These are phyloP conservation scores for Wickerhamiella vanderwaltii DNA, from an alignment of 805 yeast species.

Conservation along the genomic window DNA sequence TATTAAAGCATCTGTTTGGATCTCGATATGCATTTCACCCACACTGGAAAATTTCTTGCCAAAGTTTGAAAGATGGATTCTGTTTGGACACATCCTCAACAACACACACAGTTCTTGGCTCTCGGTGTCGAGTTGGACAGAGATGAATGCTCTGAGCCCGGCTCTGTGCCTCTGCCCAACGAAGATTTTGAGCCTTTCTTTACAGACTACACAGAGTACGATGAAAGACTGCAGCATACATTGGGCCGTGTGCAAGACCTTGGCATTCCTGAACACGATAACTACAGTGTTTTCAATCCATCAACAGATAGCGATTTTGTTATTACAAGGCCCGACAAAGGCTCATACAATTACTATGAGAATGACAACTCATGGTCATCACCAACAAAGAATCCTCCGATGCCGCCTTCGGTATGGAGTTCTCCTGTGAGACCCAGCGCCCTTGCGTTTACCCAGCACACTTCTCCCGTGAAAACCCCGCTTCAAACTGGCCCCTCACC, in stretches of 20 bases:
- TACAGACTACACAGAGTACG: conserved; percentile 34
- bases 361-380: conserved; percentile 7
- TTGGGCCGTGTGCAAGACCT: conserved; percentile 46
- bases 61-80: not conserved
- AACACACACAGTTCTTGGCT: not conserved
- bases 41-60: too few relatives aligned
- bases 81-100: not conserved
- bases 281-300: not conserved
- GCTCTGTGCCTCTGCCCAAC: conserved; percentile 37
- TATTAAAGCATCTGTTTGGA: not conserved
- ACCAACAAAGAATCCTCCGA: conserved; percentile 4
- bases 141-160: conserved; percentile 13
- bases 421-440: not conserved
- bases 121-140: conserved; percentile 10
- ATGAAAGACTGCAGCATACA: conserved; percentile 45
- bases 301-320: conserved; percentile 1
- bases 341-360: conserved; percentile 1
- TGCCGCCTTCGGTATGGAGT: not conserved
- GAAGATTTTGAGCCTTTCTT: conserved; percentile 40
- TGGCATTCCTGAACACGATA: conserved; percentile 38
- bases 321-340: conserved; percentile 4
- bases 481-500: conserved; percentile 1
- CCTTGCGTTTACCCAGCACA: not conserved
- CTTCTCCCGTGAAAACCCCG: not conserved
- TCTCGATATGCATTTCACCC: not conserved